Conservation (phyloP, 176 grass and related monocot species). For the Aegilops sharonensis region DNA sequence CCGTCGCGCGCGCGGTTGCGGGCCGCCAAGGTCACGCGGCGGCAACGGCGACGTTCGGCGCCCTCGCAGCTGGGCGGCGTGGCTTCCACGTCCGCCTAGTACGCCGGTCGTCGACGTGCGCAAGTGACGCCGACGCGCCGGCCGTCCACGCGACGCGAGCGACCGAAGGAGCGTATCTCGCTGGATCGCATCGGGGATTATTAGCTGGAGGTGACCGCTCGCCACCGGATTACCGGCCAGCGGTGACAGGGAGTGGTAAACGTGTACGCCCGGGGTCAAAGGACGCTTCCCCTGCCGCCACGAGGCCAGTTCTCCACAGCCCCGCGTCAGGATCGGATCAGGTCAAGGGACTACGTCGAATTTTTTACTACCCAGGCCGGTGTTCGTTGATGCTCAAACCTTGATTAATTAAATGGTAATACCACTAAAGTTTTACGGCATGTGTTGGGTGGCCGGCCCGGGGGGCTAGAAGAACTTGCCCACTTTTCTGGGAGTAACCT, state of each 20-base stretch:
- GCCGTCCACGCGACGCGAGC: neutral
- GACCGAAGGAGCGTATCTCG: neutral
- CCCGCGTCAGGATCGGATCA: neutral
- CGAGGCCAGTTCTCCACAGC: neutral
- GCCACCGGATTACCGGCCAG: neutral
- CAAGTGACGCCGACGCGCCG: neutral
- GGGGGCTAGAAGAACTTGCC: too few relatives aligned
- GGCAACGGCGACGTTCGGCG: too few relatives aligned
- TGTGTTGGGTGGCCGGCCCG: neutral
- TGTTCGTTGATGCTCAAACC: neutral
- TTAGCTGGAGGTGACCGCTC: too few relatives aligned
- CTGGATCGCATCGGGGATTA: neutral
- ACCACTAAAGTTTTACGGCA: neutral
- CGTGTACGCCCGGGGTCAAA: constrained; percentile 15
- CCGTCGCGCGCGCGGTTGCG: neutral
- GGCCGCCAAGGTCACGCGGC: too few relatives aligned
- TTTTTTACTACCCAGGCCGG: neutral
- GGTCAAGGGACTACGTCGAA: too few relatives aligned
- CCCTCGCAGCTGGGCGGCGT: neutral
- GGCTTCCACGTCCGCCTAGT: neutral
- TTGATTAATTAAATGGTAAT: neutral
- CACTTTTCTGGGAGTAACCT: neutral
- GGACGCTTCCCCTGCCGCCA: neutral
- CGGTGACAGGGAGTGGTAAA: neutral
- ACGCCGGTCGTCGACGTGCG: neutral